A percentile compares a stretch with the other conserved stretches of the same genome.
Evolutionary conservation across 768 basidiomycete species (phyloP).

Genomic region (Termitomyces sp.): DNA sequence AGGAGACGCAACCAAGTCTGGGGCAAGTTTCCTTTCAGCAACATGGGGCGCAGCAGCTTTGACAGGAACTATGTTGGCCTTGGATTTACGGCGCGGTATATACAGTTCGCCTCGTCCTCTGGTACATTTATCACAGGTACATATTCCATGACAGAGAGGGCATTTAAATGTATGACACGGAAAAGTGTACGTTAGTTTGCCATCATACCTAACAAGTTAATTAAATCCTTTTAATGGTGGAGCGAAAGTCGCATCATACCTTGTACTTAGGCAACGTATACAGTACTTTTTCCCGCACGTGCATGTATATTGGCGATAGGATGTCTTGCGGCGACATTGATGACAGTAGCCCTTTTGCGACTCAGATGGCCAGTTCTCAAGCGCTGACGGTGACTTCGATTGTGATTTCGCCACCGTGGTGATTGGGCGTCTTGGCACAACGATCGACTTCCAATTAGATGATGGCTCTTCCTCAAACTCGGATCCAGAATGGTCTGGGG

Average conservation of each 20-base stretch:
- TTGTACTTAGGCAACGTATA: constrained; percentile 18
- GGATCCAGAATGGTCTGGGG: neutral
- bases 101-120: constrained; percentile 45
- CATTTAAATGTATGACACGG: constrained; percentile 31
- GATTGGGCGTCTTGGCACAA: neutral
- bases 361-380: constrained; percentile 10
- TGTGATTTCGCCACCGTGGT: neutral
- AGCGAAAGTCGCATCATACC: constrained; percentile 8
- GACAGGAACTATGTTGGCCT: neutral
- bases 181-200: constrained; percentile 18
- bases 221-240: neutral
- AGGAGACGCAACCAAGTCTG: neutral
- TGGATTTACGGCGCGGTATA: constrained; percentile 16
- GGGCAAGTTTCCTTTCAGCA: neutral
- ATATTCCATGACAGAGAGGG: constrained; percentile 41
- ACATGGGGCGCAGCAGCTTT: neutral
- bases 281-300: constrained; percentile 17
- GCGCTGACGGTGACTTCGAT: too few species aligned
- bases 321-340: constrained; percentile 16
- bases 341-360: constrained; percentile 19
- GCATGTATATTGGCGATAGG: constrained; percentile 13
- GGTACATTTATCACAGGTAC: constrained; percentile 48
- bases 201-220: constrained; percentile 11
- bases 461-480: neutral
- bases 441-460: neutral